These are phyloP conservation scores for Alnus glutinosa DNA, from an alignment of 306 rosid species.

Conservation along the genomic window DNA sequence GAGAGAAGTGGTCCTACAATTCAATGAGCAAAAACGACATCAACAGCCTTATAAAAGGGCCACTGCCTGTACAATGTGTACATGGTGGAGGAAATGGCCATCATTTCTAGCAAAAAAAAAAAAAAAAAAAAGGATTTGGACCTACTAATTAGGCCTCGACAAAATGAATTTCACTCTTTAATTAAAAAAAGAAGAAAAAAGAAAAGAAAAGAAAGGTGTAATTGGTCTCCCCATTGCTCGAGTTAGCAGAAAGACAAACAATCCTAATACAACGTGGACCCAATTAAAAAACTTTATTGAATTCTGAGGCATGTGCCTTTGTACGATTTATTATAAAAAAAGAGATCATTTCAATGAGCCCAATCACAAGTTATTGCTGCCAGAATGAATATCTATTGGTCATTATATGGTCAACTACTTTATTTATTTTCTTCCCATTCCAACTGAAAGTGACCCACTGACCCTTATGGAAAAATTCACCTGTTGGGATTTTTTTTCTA, in stretches of 20 bases:
- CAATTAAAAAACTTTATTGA: slow-evolving; percentile 15
- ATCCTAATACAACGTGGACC: slow-evolving; percentile 12
- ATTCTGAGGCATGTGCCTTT: background rate
- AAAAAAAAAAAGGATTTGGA: background rate
- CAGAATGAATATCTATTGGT: background rate
- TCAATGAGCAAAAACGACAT: background rate
- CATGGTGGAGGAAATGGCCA: background rate
- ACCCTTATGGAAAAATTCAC: background rate
- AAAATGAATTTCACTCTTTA: background rate
- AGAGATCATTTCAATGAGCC: background rate
- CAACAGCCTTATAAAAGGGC: background rate
- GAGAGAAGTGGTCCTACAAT: background rate
- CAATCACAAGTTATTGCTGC: background rate
- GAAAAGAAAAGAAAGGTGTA: background rate
- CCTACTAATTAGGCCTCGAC: background rate
- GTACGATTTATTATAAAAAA: slow-evolving; percentile 7
- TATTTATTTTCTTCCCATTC: background rate
- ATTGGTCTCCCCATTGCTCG: background rate
- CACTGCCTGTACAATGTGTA: background rate
- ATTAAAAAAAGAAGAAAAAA: background rate
- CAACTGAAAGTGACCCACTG: background rate
- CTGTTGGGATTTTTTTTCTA: background rate
- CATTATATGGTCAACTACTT: slow-evolving; percentile 12
- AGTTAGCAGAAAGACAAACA: background rate
- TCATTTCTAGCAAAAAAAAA: background rate